A percentile compares a stretch with the other conserved stretches of the same genome.
Conservation (phyloP, 768 basidiomycete species). For the Rhizopogon sp. region DNA sequence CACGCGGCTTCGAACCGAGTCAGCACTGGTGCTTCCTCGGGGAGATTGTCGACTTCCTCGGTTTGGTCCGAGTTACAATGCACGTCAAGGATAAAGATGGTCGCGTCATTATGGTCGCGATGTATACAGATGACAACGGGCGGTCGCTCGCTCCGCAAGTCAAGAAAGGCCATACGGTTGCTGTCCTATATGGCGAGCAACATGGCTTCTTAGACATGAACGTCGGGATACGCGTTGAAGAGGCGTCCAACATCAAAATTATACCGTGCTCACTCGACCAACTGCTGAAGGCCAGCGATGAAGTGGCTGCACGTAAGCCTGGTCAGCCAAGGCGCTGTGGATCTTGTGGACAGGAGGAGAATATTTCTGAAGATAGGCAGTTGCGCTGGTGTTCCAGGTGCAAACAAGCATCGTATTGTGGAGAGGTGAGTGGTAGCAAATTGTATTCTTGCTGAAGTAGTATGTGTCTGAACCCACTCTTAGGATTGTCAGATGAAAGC, state of each 20-base stretch:
- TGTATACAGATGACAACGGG: slow-evolving; percentile 16
- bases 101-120: slow-evolving; percentile 14
- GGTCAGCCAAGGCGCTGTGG: neutral
- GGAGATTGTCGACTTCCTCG: slow-evolving; percentile 18
- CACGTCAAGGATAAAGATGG: slow-evolving; percentile 22
- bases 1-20: neutral
- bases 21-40: slow-evolving; percentile 30
- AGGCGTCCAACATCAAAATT: neutral
- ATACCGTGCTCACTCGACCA: neutral
- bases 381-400: neutral
- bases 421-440: neutral
- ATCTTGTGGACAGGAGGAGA: neutral
- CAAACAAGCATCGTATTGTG: neutral
- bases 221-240: slow-evolving; percentile 3
- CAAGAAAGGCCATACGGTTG: slow-evolving; percentile 3
- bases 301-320: neutral
- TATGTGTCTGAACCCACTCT: neutral
- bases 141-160: neutral
- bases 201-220: slow-evolving; percentile 1
- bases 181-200: slow-evolving; percentile 6
- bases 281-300: neutral
- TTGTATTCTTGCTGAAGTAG: no score
- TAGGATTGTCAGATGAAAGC: neutral
- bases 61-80: slow-evolving; percentile 18
- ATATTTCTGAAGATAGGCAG: neutral